Conservation (phyloP, 495 filamentous ascomycete genomes). For the Neurospora sublineolata region DNA sequence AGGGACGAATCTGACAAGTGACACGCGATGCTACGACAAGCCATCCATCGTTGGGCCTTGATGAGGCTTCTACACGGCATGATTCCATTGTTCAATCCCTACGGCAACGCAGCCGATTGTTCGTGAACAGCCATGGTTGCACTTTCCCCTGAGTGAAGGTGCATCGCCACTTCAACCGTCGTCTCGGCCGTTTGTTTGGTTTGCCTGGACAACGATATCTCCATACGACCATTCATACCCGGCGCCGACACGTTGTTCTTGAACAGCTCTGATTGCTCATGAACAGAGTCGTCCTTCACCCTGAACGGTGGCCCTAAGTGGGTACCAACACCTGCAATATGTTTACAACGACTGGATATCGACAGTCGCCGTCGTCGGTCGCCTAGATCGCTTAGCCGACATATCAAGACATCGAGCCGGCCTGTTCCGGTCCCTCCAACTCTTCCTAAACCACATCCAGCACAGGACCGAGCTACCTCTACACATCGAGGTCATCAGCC, state of each 20-base stretch:
- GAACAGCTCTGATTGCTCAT: not conserved
- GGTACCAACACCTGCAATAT: not conserved
- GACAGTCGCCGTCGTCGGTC: not conserved
- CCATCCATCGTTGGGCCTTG: not conserved
- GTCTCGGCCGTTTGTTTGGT: not conserved
- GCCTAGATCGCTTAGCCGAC: not conserved
- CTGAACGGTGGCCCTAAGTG: not conserved
- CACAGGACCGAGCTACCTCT: not conserved
- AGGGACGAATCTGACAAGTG: not conserved
- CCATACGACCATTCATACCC: not conserved
- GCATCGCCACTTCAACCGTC: not conserved
- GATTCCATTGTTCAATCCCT: not conserved
- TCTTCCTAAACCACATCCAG: not conserved
- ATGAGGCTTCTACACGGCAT: not conserved
- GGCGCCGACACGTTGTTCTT: not conserved
- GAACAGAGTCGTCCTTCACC: not conserved
- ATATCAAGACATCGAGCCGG: not conserved
- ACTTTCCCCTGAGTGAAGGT: not conserved
- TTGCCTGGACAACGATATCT: not conserved
- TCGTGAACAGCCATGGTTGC: not conserved
- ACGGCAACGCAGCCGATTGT: not conserved
- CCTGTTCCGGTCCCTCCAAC: not conserved
- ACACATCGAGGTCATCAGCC: not conserved
- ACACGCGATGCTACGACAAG: not conserved
- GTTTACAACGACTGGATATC: not conserved